Evolutionary conservation across 805 yeast genomes (phyloP).

Genomic region (Martiniozyma abietophila): DNA sequence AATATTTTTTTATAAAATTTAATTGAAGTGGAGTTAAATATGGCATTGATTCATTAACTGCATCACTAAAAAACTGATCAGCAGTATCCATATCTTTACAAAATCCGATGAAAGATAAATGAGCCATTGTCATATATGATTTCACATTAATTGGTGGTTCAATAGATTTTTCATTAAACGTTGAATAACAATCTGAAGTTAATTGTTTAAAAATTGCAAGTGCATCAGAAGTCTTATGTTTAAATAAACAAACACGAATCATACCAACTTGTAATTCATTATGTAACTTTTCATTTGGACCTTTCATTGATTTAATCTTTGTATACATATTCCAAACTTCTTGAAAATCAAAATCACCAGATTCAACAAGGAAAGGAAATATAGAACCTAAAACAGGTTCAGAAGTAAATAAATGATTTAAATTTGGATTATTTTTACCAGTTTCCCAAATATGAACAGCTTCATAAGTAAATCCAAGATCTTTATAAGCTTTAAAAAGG

Average conservation of each 20-base stretch:
- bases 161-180: constrained; percentile 21
- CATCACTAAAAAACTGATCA: constrained; percentile 64
- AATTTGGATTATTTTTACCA: constrained; percentile 37
- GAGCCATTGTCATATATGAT: constrained; percentile 60
- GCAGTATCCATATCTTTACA: constrained; percentile 67
- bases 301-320: constrained; percentile 26
- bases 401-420: constrained; percentile 40
- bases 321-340: constrained; percentile 52
- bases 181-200: constrained; percentile 39
- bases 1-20: constrained; percentile 57
- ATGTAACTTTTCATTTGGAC: constrained; percentile 24
- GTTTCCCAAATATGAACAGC: constrained; percentile 64
- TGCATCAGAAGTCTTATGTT: constrained; percentile 58
- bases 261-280: constrained; percentile 56
- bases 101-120: constrained; percentile 68
- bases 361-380: constrained; percentile 55
- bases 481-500: constrained; percentile 49
- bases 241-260: constrained; percentile 62
- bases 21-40: constrained; percentile 64
- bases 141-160: constrained; percentile 31
- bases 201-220: constrained; percentile 53
- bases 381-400: constrained; percentile 62
- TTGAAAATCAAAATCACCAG: constrained; percentile 49
- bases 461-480: constrained; percentile 50
- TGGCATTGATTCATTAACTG: constrained; percentile 60